These are phyloP conservation scores for Vitellaria paradoxa DNA, from an alignment of 179 eudicot genomes.

Conservation along the genomic window DNA sequence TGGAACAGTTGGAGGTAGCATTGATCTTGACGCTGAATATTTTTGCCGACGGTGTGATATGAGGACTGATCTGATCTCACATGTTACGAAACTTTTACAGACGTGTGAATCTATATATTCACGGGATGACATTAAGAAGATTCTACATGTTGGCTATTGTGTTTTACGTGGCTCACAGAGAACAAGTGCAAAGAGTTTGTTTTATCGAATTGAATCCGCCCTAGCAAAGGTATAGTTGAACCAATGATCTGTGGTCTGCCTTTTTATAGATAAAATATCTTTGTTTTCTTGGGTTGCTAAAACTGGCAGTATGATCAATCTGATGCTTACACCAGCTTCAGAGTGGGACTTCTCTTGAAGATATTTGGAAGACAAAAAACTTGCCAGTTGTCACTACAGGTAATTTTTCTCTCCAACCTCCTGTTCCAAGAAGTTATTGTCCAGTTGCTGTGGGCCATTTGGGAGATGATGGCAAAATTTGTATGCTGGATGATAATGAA, in stretches of 20 bases:
- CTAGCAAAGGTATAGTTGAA: constrained; percentile 61
- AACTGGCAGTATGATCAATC: constrained; percentile 1
- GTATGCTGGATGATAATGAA: too few species aligned
- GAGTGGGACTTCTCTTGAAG: constrained; percentile 18
- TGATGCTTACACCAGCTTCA: constrained; percentile 24
- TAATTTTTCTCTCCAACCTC: constrained; percentile 7
- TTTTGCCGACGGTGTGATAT: constrained; percentile 88
- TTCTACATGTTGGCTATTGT: constrained; percentile 48
- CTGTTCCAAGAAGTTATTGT: too few species aligned
- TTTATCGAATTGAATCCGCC: constrained; percentile 42
- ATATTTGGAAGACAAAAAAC: constrained; percentile 22
- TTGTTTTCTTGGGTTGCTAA: constrained; percentile 10
- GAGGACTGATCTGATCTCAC: constrained; percentile 67
- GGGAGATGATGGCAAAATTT: too few species aligned
- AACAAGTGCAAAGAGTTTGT: constrained; percentile 48
- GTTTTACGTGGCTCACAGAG: constrained; percentile 65
- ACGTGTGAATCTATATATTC: constrained; percentile 57
- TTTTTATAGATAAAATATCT: constrained; percentile 11
- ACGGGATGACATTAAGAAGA: constrained; percentile 43
- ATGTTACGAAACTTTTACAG: constrained; percentile 48
- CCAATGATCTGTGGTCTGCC: not conserved
- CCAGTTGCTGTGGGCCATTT: too few species aligned
- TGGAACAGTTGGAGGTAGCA: constrained; percentile 85
- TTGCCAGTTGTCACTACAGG: constrained; percentile 7
- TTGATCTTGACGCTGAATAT: constrained; percentile 84